phyloP scores from a whole-genome alignment of 306 rosid genomes.

The Ormosia emarginata region DNA sequence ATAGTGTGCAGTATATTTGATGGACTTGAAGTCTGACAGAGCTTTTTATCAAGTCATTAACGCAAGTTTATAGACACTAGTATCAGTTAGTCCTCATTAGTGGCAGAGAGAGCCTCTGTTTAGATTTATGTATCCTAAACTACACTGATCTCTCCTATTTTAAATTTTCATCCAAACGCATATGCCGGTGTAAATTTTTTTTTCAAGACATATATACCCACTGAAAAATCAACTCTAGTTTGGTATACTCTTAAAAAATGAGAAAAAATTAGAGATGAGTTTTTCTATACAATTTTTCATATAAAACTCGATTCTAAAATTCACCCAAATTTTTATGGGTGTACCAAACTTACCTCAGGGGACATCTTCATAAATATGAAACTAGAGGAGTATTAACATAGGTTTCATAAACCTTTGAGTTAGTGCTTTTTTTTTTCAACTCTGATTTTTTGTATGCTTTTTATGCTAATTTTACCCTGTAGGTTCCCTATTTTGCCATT shows the following conservation, averaged over 20 bases:
- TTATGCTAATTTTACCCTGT: background rate
- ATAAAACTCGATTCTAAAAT: no score
- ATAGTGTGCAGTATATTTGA: background rate
- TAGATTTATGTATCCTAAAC: background rate
- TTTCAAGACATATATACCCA: background rate
- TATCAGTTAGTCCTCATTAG: background rate
- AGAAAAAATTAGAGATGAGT: no score
- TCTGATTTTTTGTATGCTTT: background rate
- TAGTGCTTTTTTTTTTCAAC: background rate
- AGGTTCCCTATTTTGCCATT: slow-evolving; percentile 2
- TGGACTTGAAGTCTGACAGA: background rate
- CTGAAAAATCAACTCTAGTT: background rate
- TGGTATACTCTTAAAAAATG: no score
- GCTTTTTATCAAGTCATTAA: background rate
- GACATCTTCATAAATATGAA: background rate
- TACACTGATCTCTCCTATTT: background rate
- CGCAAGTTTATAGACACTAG: background rate
- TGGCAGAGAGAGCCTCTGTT: background rate
- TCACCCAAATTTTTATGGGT: no score
- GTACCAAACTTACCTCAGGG: background rate
- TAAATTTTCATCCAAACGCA: background rate
- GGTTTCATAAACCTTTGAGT: background rate
- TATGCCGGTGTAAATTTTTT: background rate
- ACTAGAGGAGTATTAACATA: background rate
- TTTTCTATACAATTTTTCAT: no score